These are phyloP conservation scores for Candida namnaoensis DNA, from an alignment of 805 yeast species.

Conservation along the genomic window DNA sequence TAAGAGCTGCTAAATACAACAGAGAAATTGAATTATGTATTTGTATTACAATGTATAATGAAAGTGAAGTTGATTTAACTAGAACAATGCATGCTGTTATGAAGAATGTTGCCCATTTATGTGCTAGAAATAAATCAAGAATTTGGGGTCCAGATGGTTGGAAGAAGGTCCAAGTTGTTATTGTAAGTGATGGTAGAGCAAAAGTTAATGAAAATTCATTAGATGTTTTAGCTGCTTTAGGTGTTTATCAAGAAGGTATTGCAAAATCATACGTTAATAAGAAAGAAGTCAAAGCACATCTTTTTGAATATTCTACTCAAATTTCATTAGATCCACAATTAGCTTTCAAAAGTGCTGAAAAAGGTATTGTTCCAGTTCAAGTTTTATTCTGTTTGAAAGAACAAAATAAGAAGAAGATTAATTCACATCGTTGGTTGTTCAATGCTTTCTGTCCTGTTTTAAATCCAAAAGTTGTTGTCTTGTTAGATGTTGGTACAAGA, in stretches of 20 bases:
- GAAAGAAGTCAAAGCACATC: slow-evolving; percentile 85
- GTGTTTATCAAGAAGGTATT: slow-evolving; percentile 95
- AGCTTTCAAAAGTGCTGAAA: slow-evolving; percentile 84
- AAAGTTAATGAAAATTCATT: slow-evolving; percentile 79
- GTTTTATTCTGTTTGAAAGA: slow-evolving; percentile 89
- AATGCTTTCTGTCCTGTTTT: slow-evolving; percentile 89
- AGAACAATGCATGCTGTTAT: slow-evolving; percentile 93
- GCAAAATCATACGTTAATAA: slow-evolving; percentile 92
- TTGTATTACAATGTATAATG: slow-evolving; percentile 96
- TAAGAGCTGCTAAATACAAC: slow-evolving; percentile 78
- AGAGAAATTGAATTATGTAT: slow-evolving; percentile 89
- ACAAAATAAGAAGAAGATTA: slow-evolving; percentile 84
- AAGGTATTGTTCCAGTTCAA: slow-evolving; percentile 91
- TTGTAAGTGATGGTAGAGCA: slow-evolving; percentile 91
- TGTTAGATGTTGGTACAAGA: slow-evolving; percentile 95
- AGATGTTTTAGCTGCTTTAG: slow-evolving; percentile 87
- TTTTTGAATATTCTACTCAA: slow-evolving; percentile 95
- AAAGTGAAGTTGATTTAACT: slow-evolving; percentile 81
- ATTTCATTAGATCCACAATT: slow-evolving; percentile 84
- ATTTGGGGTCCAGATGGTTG: slow-evolving; percentile 97
- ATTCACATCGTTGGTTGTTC: slow-evolving; percentile 96
- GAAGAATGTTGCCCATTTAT: slow-evolving; percentile 82
- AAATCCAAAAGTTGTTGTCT: slow-evolving; percentile 83
- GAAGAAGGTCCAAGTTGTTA: slow-evolving; percentile 90
- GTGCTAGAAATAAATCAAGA: slow-evolving; percentile 70